These are phyloP conservation scores for Simplicillium sp. DNA, from an alignment of 2,329 filamentous ascomycete species.

Conservation along the genomic window DNA sequence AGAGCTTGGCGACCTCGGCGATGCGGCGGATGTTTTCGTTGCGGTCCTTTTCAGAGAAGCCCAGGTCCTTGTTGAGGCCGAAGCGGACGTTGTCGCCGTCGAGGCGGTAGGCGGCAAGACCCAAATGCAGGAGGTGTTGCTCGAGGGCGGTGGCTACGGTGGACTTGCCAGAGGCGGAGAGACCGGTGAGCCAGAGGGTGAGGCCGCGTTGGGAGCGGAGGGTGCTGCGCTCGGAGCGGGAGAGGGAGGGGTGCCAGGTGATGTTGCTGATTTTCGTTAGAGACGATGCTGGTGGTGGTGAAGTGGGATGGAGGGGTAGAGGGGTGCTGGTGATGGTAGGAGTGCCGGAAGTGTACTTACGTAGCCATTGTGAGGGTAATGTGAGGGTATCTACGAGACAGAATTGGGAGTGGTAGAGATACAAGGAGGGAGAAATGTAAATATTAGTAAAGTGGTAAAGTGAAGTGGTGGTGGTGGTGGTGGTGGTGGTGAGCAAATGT, in stretches of 20 bases:
- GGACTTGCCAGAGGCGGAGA: slow-evolving; percentile 93
- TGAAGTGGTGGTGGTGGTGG: background rate
- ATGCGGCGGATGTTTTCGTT: slow-evolving; percentile 98
- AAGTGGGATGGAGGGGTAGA: slow-evolving; percentile 11
- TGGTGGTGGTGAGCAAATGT: background rate
- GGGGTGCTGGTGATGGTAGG: background rate
- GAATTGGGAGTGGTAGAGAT: background rate
- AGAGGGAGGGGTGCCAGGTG: slow-evolving; percentile 79
- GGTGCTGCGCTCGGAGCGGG: slow-evolving; percentile 64
- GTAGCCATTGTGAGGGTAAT: slow-evolving; percentile 22
- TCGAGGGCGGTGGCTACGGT: slow-evolving; percentile 95
- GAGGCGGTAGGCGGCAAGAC: slow-evolving; percentile 77
- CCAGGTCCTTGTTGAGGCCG: slow-evolving; percentile 94
- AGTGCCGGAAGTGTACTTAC: slow-evolving; percentile 15
- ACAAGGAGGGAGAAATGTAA: background rate
- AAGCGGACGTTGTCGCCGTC: slow-evolving; percentile 99
- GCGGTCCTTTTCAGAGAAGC: slow-evolving; percentile 85
- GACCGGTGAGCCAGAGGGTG: slow-evolving; percentile 96
- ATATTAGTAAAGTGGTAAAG: background rate
- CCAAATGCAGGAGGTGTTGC: slow-evolving; percentile 86
- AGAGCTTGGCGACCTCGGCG: slow-evolving; percentile 92
- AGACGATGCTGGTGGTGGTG: slow-evolving; percentile 5
- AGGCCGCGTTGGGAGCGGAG: slow-evolving; percentile 78
- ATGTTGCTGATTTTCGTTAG: slow-evolving; percentile 68
- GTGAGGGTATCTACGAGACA: slow-evolving; percentile 1